phyloP scores from a whole-genome alignment of 306 rosid species.

The Lithocarpus polystachyus region DNA sequence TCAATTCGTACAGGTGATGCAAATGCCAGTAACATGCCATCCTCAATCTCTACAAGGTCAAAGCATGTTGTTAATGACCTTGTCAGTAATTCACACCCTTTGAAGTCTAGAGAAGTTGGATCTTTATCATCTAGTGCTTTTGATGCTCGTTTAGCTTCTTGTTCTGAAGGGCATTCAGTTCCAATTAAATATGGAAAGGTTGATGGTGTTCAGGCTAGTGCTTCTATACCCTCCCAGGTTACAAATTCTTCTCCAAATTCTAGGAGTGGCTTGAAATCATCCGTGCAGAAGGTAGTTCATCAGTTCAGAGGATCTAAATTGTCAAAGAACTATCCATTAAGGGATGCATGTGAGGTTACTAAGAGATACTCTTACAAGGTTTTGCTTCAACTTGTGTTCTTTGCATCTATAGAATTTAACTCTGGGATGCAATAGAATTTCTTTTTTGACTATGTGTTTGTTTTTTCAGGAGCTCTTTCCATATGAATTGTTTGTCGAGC shows the following conservation, averaged over 20 bases:
- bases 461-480: slow-evolving; percentile 67
- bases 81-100: slow-evolving; percentile 11
- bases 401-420: neutral
- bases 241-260: slow-evolving; percentile 45
- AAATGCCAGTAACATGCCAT: slow-evolving; percentile 30
- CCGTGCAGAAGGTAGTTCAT: slow-evolving; percentile 77
- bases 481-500: slow-evolving; percentile 76
- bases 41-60: slow-evolving; percentile 35
- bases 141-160: slow-evolving; percentile 38
- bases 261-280: slow-evolving; percentile 63
- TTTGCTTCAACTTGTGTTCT: slow-evolving; percentile 8
- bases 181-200: slow-evolving; percentile 32
- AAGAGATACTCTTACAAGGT: slow-evolving; percentile 75
- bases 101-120: slow-evolving; percentile 38
- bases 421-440: slow-evolving; percentile 14
- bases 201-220: slow-evolving; percentile 37
- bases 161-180: slow-evolving; percentile 29
- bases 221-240: slow-evolving; percentile 42
- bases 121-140: slow-evolving; percentile 11
- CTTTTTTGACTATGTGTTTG: neutral
- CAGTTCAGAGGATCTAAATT: slow-evolving; percentile 76
- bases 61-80: slow-evolving; percentile 33
- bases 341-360: slow-evolving; percentile 46
- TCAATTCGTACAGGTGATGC: slow-evolving; percentile 36
- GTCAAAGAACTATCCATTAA: slow-evolving; percentile 38